A percentile compares a stretch with the other conserved stretches of the same genome.
phyloP scores from a whole-genome alignment of 306 rosid genomes.

The Citrullus amarus region DNA sequence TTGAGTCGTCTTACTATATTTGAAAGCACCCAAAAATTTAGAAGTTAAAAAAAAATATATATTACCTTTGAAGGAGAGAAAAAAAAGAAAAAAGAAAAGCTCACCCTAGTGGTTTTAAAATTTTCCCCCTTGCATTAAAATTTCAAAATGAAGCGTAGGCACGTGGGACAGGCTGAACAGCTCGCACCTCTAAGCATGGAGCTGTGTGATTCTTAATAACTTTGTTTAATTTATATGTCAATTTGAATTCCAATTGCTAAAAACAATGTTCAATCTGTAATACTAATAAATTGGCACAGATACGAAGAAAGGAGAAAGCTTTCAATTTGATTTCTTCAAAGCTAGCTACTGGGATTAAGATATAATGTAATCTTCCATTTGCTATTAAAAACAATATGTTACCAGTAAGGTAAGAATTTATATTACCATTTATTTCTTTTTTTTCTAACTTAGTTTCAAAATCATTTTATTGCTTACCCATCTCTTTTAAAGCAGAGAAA shows the following conservation, averaged over 20 bases:
- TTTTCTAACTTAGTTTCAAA: neutral
- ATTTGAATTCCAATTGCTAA: conserved; percentile 6
- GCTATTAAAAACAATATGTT: neutral
- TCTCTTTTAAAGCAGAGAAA: neutral
- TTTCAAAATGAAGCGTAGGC: conserved; percentile 29
- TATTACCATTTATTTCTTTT: neutral
- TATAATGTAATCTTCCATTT: neutral
- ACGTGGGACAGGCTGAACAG: conserved; percentile 49
- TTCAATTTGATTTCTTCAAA: neutral
- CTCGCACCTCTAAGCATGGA: conserved; percentile 54
- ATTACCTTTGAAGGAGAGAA: too few species aligned
- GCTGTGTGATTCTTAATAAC: conserved; percentile 19
- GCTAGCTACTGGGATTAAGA: neutral
- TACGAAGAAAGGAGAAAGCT: conserved; percentile 7
- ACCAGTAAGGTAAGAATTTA: neutral
- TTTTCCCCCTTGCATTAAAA: neutral
- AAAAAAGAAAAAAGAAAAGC: too few species aligned
- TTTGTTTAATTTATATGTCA: neutral
- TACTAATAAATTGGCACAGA: neutral
- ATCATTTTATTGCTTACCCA: neutral
- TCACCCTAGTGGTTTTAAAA: too few species aligned
- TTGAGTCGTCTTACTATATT: too few species aligned
- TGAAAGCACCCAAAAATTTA: too few species aligned
- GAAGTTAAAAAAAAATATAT: too few species aligned
- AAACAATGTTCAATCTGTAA: conserved; percentile 4